Evolutionary conservation across 306 rosid species (phyloP), one percentile per base, ranked within the genome.

Genomic region (Castanea crenata): DNA sequence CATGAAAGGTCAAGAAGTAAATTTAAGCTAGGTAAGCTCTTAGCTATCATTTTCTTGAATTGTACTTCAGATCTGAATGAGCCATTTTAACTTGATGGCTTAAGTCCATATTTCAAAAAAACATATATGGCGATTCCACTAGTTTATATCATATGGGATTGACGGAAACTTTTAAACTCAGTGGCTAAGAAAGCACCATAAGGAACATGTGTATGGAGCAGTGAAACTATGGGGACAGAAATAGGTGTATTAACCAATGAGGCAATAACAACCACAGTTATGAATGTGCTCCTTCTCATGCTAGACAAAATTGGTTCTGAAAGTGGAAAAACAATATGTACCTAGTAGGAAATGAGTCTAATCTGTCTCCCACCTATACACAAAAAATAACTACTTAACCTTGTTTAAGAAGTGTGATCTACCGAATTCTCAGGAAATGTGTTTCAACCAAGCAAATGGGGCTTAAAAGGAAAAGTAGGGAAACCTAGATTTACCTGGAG

Each of bases 401-500:
- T 20, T 49, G 62, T 27, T 19, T 54, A 31, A 49, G 21, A 29
- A 18, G 76, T 41, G 27, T 15, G 31, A 73, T 5, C 31, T n/a
- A 29, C 55, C 18, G 38, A 29, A 67, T 21, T 21, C 34, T 44
- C 13, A 35, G 13, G n/a, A 6, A 20, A 44, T n/a, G 25, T 62
- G 58, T 18, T 49, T 25, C 76, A 54, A 13, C 35, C 62, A 4
- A 23, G 27, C 55, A 59, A 44, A 56, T 31, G 29, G 27, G 29
- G 71, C 32, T 16, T 57, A 5, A 14, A 71, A 25, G 7, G 46
- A n/a, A 23, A 58, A 32, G n/a, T 72, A 64, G 75, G 19, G 57
- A 51, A 51, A 5, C 59, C n/a, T 8, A 70, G 44, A 62, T 4
- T 61, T 87, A 94, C 98, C 97, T 90, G 83, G 98, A 89, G 85